Evolutionary conservation across 192 early-diverging fungal species (phyloP).

Genomic region (Physocladia obscura): DNA sequence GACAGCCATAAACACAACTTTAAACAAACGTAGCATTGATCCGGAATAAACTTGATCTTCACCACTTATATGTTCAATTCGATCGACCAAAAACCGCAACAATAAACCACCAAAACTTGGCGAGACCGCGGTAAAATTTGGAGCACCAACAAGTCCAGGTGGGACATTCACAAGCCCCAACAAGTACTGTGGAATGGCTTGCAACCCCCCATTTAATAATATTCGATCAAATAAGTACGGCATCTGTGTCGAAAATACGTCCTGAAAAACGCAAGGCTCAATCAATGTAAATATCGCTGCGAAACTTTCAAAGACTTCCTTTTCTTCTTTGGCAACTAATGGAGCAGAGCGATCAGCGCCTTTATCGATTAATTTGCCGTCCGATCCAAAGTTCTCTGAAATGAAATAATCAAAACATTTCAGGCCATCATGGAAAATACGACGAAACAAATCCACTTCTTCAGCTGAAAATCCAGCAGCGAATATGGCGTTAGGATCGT

Average conservation of each 20-base stretch:
- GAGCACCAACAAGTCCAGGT: constrained; percentile 74
- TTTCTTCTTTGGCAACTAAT: constrained; percentile 66
- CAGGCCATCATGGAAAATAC: constrained; percentile 74
- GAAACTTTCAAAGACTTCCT: constrained; percentile 86
- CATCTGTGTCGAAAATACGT: constrained; percentile 92
- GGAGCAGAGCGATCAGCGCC: constrained; percentile 22
- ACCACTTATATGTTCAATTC: constrained; percentile 74
- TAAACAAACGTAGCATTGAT: constrained; percentile 88
- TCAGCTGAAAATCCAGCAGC: constrained; percentile 67
- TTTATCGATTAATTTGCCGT: constrained; percentile 27
- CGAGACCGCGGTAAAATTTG: constrained; percentile 82
- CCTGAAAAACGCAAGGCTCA: constrained; percentile 80
- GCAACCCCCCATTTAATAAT: constrained; percentile 40
- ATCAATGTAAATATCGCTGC: constrained; percentile 70
- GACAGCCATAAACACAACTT: constrained; percentile 90
- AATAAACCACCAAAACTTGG: constrained; percentile 77
- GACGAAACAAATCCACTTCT: constrained; percentile 71
- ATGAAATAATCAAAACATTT: constrained; percentile 82
- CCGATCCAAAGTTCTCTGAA: constrained; percentile 61
- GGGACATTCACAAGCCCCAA: constrained; percentile 50
- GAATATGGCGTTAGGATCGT: constrained; percentile 35
- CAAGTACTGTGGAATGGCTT: constrained; percentile 31
- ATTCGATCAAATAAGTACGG: constrained; percentile 90
- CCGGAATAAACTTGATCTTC: constrained; percentile 61
- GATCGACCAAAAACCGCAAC: constrained; percentile 74